Evolutionary conservation across 208 protist species (phyloP).

Genomic region (Phytomonas sp.): DNA sequence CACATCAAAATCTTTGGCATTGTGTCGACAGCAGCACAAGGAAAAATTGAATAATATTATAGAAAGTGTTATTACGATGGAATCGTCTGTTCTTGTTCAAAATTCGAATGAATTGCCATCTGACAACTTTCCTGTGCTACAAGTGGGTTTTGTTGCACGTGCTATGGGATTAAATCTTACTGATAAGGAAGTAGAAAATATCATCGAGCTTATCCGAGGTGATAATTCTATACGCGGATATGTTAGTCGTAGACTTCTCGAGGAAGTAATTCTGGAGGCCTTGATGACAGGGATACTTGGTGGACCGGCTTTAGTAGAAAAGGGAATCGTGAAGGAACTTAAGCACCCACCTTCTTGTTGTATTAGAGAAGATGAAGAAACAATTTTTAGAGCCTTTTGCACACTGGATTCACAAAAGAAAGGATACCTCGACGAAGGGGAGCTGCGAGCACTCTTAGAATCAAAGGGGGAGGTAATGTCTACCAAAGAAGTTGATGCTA

Average conservation of each 20-base stretch:
- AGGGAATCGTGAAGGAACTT: constrained; percentile 3
- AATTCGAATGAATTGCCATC: background rate
- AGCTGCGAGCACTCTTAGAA: constrained; percentile 55
- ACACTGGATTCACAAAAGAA: constrained; percentile 45
- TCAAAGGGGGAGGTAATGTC: constrained; percentile 52
- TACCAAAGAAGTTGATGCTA: constrained; percentile 70
- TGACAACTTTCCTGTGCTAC: constrained; percentile 53
- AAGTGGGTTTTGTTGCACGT: constrained; percentile 72
- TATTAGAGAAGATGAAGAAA: constrained; percentile 38
- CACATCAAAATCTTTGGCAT: background rate
- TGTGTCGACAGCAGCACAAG: background rate
- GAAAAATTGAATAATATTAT: background rate
- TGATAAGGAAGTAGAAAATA: constrained; percentile 36
- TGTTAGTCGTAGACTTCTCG: constrained; percentile 38
- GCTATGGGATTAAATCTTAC: constrained; percentile 81
- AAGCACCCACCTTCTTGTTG: constrained; percentile 15
- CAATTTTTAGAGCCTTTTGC: constrained; percentile 63
- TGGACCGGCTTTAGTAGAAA: constrained; percentile 9
- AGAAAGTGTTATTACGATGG: background rate
- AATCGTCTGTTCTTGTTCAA: background rate
- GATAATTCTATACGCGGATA: constrained; percentile 46
- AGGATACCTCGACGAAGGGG: constrained; percentile 59
- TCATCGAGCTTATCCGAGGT: constrained; percentile 71
- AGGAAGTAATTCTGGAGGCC: constrained; percentile 57
- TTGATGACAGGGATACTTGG: constrained; percentile 65